A percentile compares a stretch with the other conserved stretches of the same genome.
These are phyloP conservation scores for Ramaria sp. DNA, from an alignment of 768 basidiomycete genomes.

Conservation along the genomic window DNA sequence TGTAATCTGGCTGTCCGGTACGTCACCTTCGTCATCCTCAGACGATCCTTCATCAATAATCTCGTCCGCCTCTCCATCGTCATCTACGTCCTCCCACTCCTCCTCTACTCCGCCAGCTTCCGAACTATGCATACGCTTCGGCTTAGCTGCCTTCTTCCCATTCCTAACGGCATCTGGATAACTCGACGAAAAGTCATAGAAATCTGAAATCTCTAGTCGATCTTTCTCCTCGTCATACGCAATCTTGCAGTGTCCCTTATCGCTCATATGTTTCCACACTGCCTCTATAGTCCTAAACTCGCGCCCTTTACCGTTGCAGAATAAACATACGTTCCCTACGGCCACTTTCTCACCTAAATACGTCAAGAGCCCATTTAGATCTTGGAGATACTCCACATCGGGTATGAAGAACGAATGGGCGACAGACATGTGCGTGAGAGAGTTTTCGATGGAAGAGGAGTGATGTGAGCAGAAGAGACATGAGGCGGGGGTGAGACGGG, in stretches of 20 bases:
- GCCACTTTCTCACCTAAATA: constrained; percentile 92
- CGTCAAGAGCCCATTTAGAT: constrained; percentile 66
- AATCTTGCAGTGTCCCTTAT: constrained; percentile 95
- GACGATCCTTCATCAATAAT: constrained; percentile 18
- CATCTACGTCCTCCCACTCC: constrained; percentile 20
- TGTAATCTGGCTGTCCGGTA: constrained; percentile 45
- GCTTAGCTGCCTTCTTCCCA: constrained; percentile 13
- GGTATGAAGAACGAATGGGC: constrained; percentile 94
- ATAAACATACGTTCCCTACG: constrained; percentile 88
- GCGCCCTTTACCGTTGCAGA: constrained; percentile 71
- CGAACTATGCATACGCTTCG: background rate
- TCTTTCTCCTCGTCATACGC: constrained; percentile 77
- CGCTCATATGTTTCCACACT: constrained; percentile 89
- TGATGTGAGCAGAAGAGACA: constrained; percentile 80
- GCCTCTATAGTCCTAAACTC: constrained; percentile 82
- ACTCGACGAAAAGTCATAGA: constrained; percentile 80
- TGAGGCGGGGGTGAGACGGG: constrained; percentile 45
- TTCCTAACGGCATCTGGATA: constrained; percentile 43
- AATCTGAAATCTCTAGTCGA: constrained; percentile 81
- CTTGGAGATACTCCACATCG: constrained; percentile 82
- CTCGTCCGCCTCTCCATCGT: constrained; percentile 22
- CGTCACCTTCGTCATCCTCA: constrained; percentile 21
- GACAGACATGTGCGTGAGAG: constrained; percentile 78
- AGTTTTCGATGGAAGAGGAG: constrained; percentile 44
- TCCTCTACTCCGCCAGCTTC: constrained; percentile 20